These are phyloP conservation scores for Chlamydomonas asymmetrica DNA, from an alignment of 139 green algal species.

Conservation along the genomic window DNA sequence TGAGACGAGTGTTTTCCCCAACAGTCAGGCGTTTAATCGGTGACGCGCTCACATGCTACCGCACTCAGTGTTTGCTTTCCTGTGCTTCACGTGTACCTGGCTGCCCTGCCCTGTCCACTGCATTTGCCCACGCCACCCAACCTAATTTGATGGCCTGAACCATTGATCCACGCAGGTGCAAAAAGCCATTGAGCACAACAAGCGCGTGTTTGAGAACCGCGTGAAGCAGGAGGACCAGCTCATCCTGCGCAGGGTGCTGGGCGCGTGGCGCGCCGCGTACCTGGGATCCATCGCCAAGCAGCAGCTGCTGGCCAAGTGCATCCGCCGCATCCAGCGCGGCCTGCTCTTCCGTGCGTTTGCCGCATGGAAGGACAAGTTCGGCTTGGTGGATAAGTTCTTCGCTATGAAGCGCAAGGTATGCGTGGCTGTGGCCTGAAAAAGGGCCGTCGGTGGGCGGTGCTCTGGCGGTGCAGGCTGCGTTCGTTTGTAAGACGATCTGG, in stretches of 20 bases:
- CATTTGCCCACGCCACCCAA: too few relatives aligned
- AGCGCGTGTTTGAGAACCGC: conserved; percentile 67
- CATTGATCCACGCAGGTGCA: conserved; percentile 53
- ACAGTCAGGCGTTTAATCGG: too few relatives aligned
- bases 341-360: conserved; percentile 57
- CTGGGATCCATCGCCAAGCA: conserved; percentile 50
- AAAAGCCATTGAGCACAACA: conserved; percentile 80
- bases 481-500: too few relatives aligned
- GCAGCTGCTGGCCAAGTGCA: conserved; percentile 49
- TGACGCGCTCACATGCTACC: too few relatives aligned
- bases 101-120: too few relatives aligned
- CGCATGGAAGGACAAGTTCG: conserved; percentile 69
- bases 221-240: conserved; percentile 45
- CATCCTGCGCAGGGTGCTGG: conserved; percentile 45
- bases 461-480: too few relatives aligned
- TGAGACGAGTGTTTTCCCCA: too few relatives aligned
- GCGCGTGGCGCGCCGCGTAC: conserved; percentile 49
- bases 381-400: conserved; percentile 55
- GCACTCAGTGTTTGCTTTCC: too few relatives aligned
- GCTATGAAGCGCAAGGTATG: conserved; percentile 67
- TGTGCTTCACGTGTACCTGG: too few relatives aligned
- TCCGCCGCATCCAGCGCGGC: conserved; percentile 44
- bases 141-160: too few relatives aligned
- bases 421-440: too few relatives aligned
- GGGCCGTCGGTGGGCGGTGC: too few relatives aligned